Base-by-base conservation (phyloP, 805 yeast species). In the Saccharomycopsis olivae region DNA sequence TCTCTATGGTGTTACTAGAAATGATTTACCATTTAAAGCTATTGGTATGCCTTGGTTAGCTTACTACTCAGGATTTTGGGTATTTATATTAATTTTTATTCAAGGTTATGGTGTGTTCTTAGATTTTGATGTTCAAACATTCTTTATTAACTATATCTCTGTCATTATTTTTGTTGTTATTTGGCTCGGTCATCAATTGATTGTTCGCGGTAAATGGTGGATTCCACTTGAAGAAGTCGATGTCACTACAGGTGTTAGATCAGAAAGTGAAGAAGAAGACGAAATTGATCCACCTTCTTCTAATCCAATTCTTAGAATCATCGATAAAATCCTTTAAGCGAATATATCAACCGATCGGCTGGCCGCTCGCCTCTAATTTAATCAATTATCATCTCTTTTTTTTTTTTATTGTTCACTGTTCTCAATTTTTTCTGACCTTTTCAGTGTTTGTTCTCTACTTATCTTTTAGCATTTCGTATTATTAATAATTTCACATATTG, bases 61-160 rank as follows among this genome's bases (percentile, higher is more conserved):
- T 1, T 76, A 73, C 58, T 78, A 80, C 51, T 72, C 86, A 2
- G 59, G 73, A 3, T 58, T 66, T 39, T 64, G 71, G 48, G 65
- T 78, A 47, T 56, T 66, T 11, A 47, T 79, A 21, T 70, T 85
- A 53, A 70, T 72, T 20, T 65, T 83, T 46, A 65, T 84, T 46
- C 88, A 85, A 59, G 94, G 94, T 29, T 84, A 69, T 56, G 57
- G 68, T 1, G 71, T 73, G 1, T 84, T 84, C 59, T 73, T 73
- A 40, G 61, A 79, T 51, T 46, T 33, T 27, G 62, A 61, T 44
- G 81, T 71, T 3, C 56, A 71, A 9, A 59, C 62, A 28, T 84
- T 84, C 63, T 73, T 82, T 55, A 73, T 84, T 19, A 71, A 82
- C 18, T 84, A 84, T 53, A 64, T 84, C 41, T 82, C 89, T 13